Percentiles rank a stretch among this genome's conserved stretches.
Conservation (phyloP, 2,329 filamentous ascomycete species). For the Delphinella strobiligena region DNA sequence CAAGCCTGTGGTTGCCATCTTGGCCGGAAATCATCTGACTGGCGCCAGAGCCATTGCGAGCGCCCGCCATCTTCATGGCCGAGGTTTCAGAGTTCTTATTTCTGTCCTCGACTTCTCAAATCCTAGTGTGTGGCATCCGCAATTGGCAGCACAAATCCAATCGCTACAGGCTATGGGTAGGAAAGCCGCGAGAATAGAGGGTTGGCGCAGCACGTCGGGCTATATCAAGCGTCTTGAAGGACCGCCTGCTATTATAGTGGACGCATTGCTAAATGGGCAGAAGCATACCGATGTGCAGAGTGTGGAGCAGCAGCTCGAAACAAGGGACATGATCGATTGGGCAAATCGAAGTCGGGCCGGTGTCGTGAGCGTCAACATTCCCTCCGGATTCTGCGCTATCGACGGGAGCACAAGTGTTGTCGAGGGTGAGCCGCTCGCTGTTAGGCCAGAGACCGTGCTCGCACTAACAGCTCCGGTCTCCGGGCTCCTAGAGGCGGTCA, state of each 20-base stretch:
- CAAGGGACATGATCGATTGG: constrained; percentile 87
- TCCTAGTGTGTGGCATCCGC: constrained; percentile 67
- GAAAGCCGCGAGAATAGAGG: constrained; percentile 52
- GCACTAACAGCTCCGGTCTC: constrained; percentile 78
- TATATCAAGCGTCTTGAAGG: constrained; percentile 45
- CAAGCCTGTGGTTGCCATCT: constrained; percentile 53
- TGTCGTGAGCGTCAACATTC: constrained; percentile 79
- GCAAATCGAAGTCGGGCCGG: constrained; percentile 76
- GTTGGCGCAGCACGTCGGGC: constrained; percentile 46
- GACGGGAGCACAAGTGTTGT: constrained; percentile 53
- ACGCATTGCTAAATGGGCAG: constrained; percentile 77
- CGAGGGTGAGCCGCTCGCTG: constrained; percentile 67
- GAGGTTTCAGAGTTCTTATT: constrained; percentile 67
- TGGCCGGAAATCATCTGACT: constrained; percentile 93
- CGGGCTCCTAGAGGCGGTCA: constrained; percentile 67
- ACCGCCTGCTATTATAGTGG: constrained; percentile 69
- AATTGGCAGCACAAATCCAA: constrained; percentile 67
- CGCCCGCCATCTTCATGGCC: constrained; percentile 74
- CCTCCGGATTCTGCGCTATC: constrained; percentile 74
- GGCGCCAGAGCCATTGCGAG: constrained; percentile 76
- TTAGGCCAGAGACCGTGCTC: constrained; percentile 72
- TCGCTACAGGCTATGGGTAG: constrained; percentile 51
- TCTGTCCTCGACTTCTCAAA: constrained; percentile 78
- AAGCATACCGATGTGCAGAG: constrained; percentile 80
- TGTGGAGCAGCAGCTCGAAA: constrained; percentile 62